Base-by-base conservation (phyloP, 192 early-diverging fungal species). In the Podila epicladia region DNA sequence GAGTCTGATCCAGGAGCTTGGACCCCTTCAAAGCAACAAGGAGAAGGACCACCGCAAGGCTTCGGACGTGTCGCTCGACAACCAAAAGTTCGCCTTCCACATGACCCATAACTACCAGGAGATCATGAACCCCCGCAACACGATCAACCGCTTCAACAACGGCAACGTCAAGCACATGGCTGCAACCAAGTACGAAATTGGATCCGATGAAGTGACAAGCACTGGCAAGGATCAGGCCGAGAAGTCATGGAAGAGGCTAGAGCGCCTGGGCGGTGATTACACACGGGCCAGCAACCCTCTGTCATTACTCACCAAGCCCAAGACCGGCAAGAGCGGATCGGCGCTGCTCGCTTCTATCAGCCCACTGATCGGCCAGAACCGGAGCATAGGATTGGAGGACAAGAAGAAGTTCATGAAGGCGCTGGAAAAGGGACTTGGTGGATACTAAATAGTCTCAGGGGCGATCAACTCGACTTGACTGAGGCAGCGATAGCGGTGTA, bases 261-360 rank as follows among this genome's bases (percentile, higher is more conserved):
- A 80, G 62, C 77, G 77, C 58, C 38, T 80, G 62, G 77, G 77
- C 41, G 77, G 77, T 15, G 77, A 80, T 53, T 80, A 80, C 32
- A 73, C 22, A n/a, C 58, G 77, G 59, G 31, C 77, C 15, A 73
- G 35, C 57, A 53, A 35, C 1, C 71, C 77, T 0, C 48, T 58
- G 5, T 80, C 77, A 69, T 65, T 73, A 65, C 45, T 73, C n/a
- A 41, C 24, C 19, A 62, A 48, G 12, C 12, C 26, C 6, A 68
- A 68, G 15, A 9, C 33, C 17, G 67, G 70, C 15, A n/a, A 59
- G 62, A 55, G 60, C 0, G 75, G 69, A n/a, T n/a, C 59, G 24
- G 45, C 29, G 3, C 9, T 73, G 9, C 29, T 80, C 28, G 32
- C 59, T 15, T 64, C 53, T 48, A 64, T 73, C 9, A 73, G 71